A percentile compares a stretch with the other conserved stretches of the same genome.
Conservation (phyloP, 768 basidiomycete species). For the Kondoa malvinella region DNA sequence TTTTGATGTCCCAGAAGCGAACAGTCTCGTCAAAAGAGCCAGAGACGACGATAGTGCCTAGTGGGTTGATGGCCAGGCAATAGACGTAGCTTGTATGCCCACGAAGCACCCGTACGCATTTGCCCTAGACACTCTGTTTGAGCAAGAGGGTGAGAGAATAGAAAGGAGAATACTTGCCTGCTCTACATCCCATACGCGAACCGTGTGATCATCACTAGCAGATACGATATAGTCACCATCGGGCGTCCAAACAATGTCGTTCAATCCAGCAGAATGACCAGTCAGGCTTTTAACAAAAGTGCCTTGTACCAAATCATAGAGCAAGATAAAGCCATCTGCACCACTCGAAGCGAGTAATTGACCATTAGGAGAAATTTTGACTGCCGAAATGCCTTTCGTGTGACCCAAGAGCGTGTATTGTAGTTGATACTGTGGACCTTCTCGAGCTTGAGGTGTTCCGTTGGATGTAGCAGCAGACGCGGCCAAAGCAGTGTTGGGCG, state of each 20-base stretch:
- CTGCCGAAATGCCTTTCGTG: slow-evolving; percentile 56
- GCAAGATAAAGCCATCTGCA: slow-evolving; percentile 56
- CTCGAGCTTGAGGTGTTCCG: not conserved
- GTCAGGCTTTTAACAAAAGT: slow-evolving; percentile 40
- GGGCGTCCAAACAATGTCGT: slow-evolving; percentile 73
- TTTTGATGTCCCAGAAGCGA: slow-evolving; percentile 84
- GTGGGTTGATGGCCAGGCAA: slow-evolving; percentile 78
- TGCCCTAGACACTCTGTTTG: not conserved
- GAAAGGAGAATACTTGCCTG: slow-evolving; percentile 31
- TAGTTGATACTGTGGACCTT: slow-evolving; percentile 22
- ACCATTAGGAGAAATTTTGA: slow-evolving; percentile 81
- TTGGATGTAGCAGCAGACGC: too few relatives aligned
- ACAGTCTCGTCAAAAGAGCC: slow-evolving; percentile 94
- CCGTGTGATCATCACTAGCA: slow-evolving; percentile 81
- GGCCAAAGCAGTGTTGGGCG: too few relatives aligned
- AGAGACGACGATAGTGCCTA: slow-evolving; percentile 74
- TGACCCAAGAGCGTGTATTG: slow-evolving; percentile 63
- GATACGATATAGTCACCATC: slow-evolving; percentile 72
- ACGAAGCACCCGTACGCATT: slow-evolving; percentile 41
- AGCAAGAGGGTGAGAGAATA: not conserved
- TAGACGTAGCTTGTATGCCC: slow-evolving; percentile 92
- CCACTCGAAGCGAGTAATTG: slow-evolving; percentile 64
- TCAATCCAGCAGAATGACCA: slow-evolving; percentile 67
- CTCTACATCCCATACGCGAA: slow-evolving; percentile 68
- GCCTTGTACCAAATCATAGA: slow-evolving; percentile 14